These are phyloP conservation scores for Sanghuangporus weigelae DNA, from an alignment of 1,284 basidiomycete species.

Conservation along the genomic window DNA sequence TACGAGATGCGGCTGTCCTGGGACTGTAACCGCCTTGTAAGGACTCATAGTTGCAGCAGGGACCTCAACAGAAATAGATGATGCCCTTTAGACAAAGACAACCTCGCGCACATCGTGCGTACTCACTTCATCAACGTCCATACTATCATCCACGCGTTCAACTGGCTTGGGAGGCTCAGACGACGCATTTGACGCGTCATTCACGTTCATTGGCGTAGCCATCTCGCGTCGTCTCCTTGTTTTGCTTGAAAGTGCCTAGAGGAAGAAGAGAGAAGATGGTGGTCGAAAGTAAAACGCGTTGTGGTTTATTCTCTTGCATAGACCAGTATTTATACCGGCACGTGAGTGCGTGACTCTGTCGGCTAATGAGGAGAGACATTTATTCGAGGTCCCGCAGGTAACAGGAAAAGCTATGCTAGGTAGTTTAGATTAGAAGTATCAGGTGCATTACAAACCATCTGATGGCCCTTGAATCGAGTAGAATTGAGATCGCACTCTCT, in stretches of 20 bases:
- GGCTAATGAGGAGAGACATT: background rate
- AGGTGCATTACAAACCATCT: background rate
- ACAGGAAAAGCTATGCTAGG: too few relatives aligned
- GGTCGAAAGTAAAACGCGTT: slow-evolving; percentile 3
- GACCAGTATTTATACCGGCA: slow-evolving; percentile 2
- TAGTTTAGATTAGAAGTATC: too few relatives aligned
- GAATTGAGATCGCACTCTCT: background rate
- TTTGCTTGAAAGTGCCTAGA: background rate
- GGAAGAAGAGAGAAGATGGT: slow-evolving; percentile 9
- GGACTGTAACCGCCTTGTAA: background rate
- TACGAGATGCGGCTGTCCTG: background rate
- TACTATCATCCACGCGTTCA: background rate
- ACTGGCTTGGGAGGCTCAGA: background rate
- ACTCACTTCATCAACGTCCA: slow-evolving; percentile 6
- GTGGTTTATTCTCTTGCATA: background rate
- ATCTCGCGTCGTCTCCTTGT: background rate
- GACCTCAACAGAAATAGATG: background rate
- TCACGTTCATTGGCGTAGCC: background rate
- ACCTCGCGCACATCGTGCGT: background rate
- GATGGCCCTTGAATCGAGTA: background rate
- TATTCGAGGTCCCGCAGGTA: too few relatives aligned
- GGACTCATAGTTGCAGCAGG: background rate
- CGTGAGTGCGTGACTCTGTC: background rate
- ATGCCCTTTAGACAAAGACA: background rate
- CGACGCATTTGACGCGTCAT: slow-evolving; percentile 3